Percentiles rank a stretch among this genome's conserved stretches.
Evolutionary conservation across 257 asterid species (phyloP).

Genomic region (Nicotiana paniculata): DNA sequence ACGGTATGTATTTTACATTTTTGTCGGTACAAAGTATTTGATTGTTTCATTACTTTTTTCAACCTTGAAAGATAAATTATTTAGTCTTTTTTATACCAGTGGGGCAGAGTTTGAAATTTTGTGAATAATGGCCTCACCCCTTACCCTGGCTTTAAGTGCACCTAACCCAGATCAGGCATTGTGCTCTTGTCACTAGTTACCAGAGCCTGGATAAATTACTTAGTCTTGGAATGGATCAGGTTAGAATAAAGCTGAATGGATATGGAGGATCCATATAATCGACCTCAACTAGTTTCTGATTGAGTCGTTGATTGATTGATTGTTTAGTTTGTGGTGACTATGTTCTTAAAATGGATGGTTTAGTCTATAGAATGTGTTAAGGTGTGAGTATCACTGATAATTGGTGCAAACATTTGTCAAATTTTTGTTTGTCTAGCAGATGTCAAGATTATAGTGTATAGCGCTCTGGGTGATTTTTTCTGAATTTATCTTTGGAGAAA

Average conservation of each 20-base stretch:
- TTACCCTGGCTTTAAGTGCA: too few relatives aligned
- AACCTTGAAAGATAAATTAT: background rate
- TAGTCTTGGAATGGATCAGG: background rate
- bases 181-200: too few relatives aligned
- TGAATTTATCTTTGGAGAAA: background rate
- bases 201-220: background rate
- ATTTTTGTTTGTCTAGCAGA: background rate
- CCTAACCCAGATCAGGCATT: too few relatives aligned
- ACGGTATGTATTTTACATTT: constrained; percentile 34
- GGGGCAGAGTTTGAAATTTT: too few relatives aligned
- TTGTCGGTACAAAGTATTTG: too few relatives aligned
- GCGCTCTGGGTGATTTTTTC: background rate
- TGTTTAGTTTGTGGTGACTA: background rate
- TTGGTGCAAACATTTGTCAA: too few relatives aligned
- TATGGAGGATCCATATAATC: background rate
- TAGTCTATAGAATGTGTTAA: too few relatives aligned
- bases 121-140: too few relatives aligned
- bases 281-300: background rate
- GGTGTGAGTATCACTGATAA: too few relatives aligned
- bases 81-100: background rate
- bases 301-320: background rate
- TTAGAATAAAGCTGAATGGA: background rate
- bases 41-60: background rate
- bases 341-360: background rate
- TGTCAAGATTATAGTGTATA: background rate